Conservation (phyloP, 306 rosid genomes). For the Corylus americana region DNA sequence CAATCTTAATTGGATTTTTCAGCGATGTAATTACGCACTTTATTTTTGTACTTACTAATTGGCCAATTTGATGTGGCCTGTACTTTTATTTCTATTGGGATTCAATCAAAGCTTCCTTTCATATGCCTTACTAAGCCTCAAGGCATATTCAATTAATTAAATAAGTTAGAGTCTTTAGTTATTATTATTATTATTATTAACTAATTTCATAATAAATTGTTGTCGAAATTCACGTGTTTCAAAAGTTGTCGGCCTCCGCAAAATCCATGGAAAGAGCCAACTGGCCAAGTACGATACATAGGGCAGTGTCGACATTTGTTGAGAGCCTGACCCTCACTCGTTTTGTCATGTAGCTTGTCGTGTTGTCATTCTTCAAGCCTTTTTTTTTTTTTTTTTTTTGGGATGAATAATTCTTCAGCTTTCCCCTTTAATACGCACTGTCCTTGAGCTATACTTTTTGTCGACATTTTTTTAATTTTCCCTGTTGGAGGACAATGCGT, state of each 20-base stretch:
- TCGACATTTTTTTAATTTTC: no score
- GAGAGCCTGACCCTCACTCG: no score
- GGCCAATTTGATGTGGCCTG: not conserved
- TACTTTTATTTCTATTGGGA: not conserved
- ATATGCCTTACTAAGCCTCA: not conserved
- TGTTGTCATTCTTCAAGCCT: not conserved
- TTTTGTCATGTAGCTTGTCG: not conserved
- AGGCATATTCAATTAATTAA: not conserved
- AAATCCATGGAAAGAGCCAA: no score
- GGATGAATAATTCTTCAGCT: not conserved
- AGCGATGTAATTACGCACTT: not conserved
- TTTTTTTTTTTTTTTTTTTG: no score
- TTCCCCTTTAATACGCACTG: not conserved
- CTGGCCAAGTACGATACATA: no score
- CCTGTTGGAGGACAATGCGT: no score
- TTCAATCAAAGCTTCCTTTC: not conserved
- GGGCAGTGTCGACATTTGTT: no score
- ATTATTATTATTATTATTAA: no score
- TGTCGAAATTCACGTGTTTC: no score
- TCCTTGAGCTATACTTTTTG: slow-evolving; percentile 3
- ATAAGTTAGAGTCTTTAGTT: no score
- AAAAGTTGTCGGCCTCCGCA: no score
- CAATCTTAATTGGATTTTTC: not conserved
- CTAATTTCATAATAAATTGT: no score
- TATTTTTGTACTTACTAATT: not conserved